These are phyloP conservation scores for Aspergillus aculeatus DNA, from an alignment of 2,329 filamentous ascomycete genomes.

Conservation along the genomic window DNA sequence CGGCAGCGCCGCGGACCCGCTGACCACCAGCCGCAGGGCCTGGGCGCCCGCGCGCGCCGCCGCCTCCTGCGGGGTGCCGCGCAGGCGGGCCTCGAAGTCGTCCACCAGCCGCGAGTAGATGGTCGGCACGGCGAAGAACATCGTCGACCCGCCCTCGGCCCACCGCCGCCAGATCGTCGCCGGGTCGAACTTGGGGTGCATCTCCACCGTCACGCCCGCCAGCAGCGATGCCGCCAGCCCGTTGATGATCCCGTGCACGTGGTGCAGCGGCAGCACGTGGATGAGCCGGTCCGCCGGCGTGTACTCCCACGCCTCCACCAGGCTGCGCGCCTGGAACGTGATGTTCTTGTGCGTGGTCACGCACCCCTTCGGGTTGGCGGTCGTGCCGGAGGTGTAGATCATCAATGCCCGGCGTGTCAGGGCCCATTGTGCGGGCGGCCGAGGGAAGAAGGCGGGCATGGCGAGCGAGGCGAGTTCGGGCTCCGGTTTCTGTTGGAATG, in stretches of 20 bases:
- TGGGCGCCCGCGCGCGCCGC: constrained; percentile 34
- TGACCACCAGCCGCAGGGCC: constrained; percentile 40
- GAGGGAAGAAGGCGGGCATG: constrained; percentile 34
- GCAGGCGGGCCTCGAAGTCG: constrained; percentile 43
- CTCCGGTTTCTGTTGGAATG: constrained; percentile 22
- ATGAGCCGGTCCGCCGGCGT: constrained; percentile 45
- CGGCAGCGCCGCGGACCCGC: constrained; percentile 45
- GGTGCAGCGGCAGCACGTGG: constrained; percentile 52
- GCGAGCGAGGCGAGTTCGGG: constrained; percentile 6
- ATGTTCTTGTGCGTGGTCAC: constrained; percentile 45
- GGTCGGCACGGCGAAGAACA: constrained; percentile 54
- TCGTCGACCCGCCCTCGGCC: constrained; percentile 42
- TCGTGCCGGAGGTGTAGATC: constrained; percentile 46
- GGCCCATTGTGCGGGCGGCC: constrained; percentile 14
- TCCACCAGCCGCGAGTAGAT: constrained; percentile 52
- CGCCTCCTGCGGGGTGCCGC: constrained; percentile 34
- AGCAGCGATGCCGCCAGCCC: constrained; percentile 50
- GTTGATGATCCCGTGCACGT: constrained; percentile 53
- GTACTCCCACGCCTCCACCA: constrained; percentile 35
- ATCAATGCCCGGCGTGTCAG: constrained; percentile 39
- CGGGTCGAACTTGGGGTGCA: constrained; percentile 47
- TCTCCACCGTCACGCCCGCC: constrained; percentile 49
- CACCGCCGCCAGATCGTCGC: constrained; percentile 49
- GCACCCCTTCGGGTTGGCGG: constrained; percentile 44
- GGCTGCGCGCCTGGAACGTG: constrained; percentile 32